Base-by-base conservation (phyloP, 805 yeast species). In the Metschnikowia borealis region DNA sequence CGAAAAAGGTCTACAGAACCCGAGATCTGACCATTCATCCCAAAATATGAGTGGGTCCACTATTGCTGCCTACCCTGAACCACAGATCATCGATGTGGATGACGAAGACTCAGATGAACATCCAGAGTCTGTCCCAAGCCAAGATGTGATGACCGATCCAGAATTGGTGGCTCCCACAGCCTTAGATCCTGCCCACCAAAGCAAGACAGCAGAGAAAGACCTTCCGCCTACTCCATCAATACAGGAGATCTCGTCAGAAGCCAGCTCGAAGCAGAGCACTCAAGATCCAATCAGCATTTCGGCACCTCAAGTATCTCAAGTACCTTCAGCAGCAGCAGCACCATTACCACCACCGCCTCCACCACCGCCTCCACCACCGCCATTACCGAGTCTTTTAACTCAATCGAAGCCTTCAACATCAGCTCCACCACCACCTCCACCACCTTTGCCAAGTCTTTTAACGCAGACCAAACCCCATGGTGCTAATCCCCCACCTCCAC, bases 401-500 rank as follows among this genome's bases (percentile, higher is more conserved):
- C 44, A 41, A 18, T 13, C 26, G 1, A 10, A 14, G 13, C 32
- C 53, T 32, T 26, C 48, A 14, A 18, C 46, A 15, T 32, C 2
- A 13, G 31, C 46, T 13, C 45, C 45, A 13, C 38, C 45, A n/a
- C 46, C 55, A 23, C 51, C 53, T 17, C 51, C 53, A 8, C 55
- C 60, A 5, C 58, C 62, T 20, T 50, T 52, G 14, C 53, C 50
- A 29, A 29, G 14, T 11, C 26, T 35, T 17, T 15, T 34, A n/a
- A 36, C 48, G n/a, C 32, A 49, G 13, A 21, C 20, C 20, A 7
- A 21, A n/a, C 2, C 10, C 14, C 48, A 17, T 8, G 13, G 29
- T 43, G 51, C 5, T 8, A 40, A 2, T 44, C 54, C 59, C 3
- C 64, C 60, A 21, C 64, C 64, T 17, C 59, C 60, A 6, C 57